phyloP scores from a whole-genome alignment of 129 eudicot species.

The Glebionis coronaria region DNA sequence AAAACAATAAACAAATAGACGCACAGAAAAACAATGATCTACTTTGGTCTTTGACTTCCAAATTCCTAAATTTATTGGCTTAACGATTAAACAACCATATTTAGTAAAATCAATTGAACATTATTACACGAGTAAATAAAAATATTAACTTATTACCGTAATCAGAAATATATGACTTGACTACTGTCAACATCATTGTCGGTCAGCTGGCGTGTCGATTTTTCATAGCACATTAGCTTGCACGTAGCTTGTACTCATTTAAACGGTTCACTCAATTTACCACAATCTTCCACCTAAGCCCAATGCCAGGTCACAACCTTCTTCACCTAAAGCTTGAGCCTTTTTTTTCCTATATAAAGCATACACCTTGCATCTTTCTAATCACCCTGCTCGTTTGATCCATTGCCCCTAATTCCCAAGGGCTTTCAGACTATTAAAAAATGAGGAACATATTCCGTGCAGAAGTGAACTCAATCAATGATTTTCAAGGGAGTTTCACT shows the following conservation, averaged over 20 bases:
- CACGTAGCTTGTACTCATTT: slow-evolving; percentile 43
- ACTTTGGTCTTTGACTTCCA: too few species aligned
- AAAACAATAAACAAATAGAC: slow-evolving; percentile 2
- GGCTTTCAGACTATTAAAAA: slow-evolving; percentile 17
- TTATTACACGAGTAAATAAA: neutral
- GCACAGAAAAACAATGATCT: too few species aligned
- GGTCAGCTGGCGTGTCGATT: slow-evolving; percentile 44
- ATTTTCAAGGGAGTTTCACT: slow-evolving; percentile 36
- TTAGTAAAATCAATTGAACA: slow-evolving; percentile 8
- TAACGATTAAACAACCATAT: slow-evolving; percentile 10
- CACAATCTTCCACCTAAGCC: slow-evolving; percentile 35
- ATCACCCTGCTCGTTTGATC: slow-evolving; percentile 4
- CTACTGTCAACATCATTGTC: slow-evolving; percentile 39
- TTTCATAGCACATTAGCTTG: slow-evolving; percentile 47
- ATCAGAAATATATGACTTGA: slow-evolving; percentile 18
- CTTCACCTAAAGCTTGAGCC: slow-evolving; percentile 21
- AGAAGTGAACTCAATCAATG: slow-evolving; percentile 31
- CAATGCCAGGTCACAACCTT: slow-evolving; percentile 35
- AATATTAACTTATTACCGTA: slow-evolving; percentile 18
- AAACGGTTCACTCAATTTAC: slow-evolving; percentile 40
- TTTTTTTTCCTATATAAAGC: slow-evolving; percentile 41
- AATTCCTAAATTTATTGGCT: slow-evolving; percentile 8
- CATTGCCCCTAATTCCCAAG: neutral
- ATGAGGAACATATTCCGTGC: slow-evolving; percentile 50
- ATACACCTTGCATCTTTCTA: slow-evolving; percentile 16